Percentiles rank a stretch among this genome's conserved stretches.
These are phyloP conservation scores for Kregervanrija pseudodelftensis DNA, from an alignment of 805 yeast genomes.

Conservation along the genomic window DNA sequence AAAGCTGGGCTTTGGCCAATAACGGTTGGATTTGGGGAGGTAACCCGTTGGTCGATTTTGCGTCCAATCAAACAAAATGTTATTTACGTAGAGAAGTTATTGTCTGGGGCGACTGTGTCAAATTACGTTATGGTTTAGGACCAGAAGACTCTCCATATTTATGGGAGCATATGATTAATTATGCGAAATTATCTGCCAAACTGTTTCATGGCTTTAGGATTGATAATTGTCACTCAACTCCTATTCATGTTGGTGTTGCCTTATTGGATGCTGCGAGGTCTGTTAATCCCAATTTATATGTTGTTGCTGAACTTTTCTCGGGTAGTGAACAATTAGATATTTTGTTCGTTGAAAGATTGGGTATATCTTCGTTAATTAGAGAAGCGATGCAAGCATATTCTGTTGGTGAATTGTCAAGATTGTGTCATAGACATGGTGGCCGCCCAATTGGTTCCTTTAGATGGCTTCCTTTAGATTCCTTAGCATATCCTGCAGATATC, in stretches of 20 bases:
- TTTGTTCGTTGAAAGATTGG: constrained; percentile 83
- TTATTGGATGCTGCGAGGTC: constrained; percentile 82
- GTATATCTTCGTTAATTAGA: constrained; percentile 80
- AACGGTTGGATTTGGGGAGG: constrained; percentile 99
- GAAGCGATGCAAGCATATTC: constrained; percentile 98
- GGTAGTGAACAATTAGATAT: constrained; percentile 91
- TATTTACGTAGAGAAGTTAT: constrained; percentile 88
- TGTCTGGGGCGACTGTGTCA: constrained; percentile 97
- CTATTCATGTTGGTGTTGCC: constrained; percentile 87
- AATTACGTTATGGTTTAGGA: constrained; percentile 72
- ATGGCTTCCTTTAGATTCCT: constrained; percentile 70
- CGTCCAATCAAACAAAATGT: constrained; percentile 69
- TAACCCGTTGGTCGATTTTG: constrained; percentile 89
- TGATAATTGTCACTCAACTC: constrained; percentile 95
- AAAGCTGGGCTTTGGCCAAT: constrained; percentile 71
- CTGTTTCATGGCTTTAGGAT: constrained; percentile 83
- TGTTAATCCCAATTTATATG: constrained; percentile 78
- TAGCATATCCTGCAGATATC: constrained; percentile 55
- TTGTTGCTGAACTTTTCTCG: constrained; percentile 89
- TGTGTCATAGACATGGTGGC: constrained; percentile 91
- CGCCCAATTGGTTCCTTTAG: constrained; percentile 88
- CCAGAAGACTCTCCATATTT: constrained; percentile 82
- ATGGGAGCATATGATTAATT: constrained; percentile 83
- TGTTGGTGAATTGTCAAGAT: constrained; percentile 75
- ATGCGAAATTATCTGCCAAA: constrained; percentile 63